A percentile compares a stretch with the other conserved stretches of the same genome.
Conservation (phyloP, 768 basidiomycete genomes). For the Tephrocybe sp. region DNA sequence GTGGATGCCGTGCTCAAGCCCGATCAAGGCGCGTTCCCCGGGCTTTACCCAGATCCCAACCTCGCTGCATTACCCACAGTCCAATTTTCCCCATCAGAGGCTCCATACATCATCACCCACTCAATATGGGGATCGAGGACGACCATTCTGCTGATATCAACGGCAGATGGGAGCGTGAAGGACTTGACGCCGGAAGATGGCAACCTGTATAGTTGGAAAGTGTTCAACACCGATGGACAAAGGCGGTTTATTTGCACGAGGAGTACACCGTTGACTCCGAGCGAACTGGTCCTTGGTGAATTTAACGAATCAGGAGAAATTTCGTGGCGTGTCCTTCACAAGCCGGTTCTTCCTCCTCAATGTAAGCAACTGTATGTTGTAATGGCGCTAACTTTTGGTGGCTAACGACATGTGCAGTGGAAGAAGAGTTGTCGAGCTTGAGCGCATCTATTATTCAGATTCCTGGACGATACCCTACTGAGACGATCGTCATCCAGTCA, state of each 20-base stretch:
- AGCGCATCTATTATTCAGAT: constrained; percentile 44
- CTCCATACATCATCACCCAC: constrained; percentile 36
- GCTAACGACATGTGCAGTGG: constrained; percentile 32
- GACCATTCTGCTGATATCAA: constrained; percentile 46
- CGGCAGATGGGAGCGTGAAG: constrained; percentile 35
- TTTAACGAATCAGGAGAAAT: constrained; percentile 23
- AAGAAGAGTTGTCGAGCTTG: constrained; percentile 38
- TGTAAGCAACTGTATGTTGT: constrained; percentile 31
- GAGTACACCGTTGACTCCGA: constrained; percentile 45
- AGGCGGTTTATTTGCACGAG: constrained; percentile 44
- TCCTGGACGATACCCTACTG: constrained; percentile 45
- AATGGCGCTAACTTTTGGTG: background rate
- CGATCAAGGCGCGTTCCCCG: constrained; percentile 48
- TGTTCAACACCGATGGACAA: constrained; percentile 47
- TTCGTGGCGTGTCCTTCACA: constrained; percentile 41
- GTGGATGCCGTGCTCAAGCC: constrained; percentile 43
- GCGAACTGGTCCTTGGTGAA: constrained; percentile 48
- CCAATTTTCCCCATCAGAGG: constrained; percentile 10
- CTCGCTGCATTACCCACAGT: constrained; percentile 43
- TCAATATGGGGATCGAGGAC: constrained; percentile 55
- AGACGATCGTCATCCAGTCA: constrained; percentile 51
- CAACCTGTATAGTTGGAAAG: constrained; percentile 48
- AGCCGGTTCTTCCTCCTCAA: constrained; percentile 34
- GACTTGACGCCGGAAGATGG: constrained; percentile 42
- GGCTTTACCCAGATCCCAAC: constrained; percentile 54